phyloP scores from a whole-genome alignment of 176 grass and related monocot genomes.

The Oryza nivara region DNA sequence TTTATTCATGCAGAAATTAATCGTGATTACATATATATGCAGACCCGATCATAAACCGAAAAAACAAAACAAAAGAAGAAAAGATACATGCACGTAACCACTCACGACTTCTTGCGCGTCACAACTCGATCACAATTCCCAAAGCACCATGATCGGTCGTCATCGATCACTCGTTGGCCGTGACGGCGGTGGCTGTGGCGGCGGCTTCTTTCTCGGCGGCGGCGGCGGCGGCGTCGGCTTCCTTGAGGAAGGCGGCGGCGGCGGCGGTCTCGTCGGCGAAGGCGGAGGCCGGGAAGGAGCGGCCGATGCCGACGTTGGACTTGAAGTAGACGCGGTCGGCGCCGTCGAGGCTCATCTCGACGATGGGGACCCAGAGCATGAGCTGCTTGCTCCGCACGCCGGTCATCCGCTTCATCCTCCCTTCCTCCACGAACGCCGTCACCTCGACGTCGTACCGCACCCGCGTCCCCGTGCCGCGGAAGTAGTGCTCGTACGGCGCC shows the following conservation, averaged over 20 bases:
- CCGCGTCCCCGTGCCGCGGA: conserved; percentile 57
- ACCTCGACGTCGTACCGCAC: conserved; percentile 81
- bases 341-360: conserved; percentile 77
- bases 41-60: neutral
- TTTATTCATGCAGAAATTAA: neutral
- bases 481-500: conserved; percentile 81
- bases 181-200: too few species aligned
- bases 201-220: too few species aligned
- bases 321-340: conserved; percentile 86
- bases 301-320: conserved; percentile 70
- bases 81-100: conserved; percentile 5
- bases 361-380: conserved; percentile 90
- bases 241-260: neutral
- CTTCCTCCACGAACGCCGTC: conserved; percentile 86
- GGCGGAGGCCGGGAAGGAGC: conserved; percentile 70
- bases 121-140: neutral
- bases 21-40: neutral
- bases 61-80: neutral
- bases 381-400: conserved; percentile 87
- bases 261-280: conserved; percentile 53
- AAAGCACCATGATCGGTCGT: neutral
- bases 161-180: neutral
- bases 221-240: neutral
- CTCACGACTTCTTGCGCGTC: neutral
- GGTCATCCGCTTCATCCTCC: conserved; percentile 85